phyloP scores from a whole-genome alignment of 169 alveolate genomes.

The Plasmodium cynomolgi region DNA sequence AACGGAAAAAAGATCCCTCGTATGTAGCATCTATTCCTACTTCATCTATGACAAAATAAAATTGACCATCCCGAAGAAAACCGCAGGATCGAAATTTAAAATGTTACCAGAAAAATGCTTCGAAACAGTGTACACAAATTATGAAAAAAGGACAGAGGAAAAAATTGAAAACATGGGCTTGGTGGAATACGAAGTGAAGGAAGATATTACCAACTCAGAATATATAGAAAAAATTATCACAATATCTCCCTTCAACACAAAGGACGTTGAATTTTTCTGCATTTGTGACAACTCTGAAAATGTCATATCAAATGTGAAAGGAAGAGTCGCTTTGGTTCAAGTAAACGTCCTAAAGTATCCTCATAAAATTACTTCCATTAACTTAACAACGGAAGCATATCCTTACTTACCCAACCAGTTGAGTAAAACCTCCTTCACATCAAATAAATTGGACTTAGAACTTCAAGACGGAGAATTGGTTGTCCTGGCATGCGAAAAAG shows the following conservation, averaged over 20 bases:
- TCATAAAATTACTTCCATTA: slow-evolving; percentile 27
- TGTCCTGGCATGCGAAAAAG: slow-evolving; percentile 48
- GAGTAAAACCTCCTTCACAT: not conserved
- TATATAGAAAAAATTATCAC: slow-evolving; percentile 22
- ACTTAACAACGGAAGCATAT: slow-evolving; percentile 24
- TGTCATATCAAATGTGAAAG: slow-evolving; percentile 33
- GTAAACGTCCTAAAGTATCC: slow-evolving; percentile 51
- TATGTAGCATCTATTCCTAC: slow-evolving; percentile 46
- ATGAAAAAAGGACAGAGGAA: slow-evolving; percentile 8
- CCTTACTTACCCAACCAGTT: slow-evolving; percentile 1
- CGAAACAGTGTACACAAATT: slow-evolving; percentile 33
- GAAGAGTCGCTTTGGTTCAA: slow-evolving; percentile 54
- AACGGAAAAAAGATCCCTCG: slow-evolving; percentile 27
- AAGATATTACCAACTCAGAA: slow-evolving; percentile 8
- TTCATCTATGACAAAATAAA: slow-evolving; percentile 63
- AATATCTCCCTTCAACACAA: slow-evolving; percentile 48
- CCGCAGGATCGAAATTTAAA: slow-evolving; percentile 8
- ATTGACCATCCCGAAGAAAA: slow-evolving; percentile 29
- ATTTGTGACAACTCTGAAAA: slow-evolving; percentile 51
- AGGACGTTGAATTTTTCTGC: slow-evolving; percentile 56
- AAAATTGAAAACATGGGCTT: slow-evolving; percentile 17
- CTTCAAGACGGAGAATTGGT: slow-evolving; percentile 34
- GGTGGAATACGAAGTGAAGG: slow-evolving; percentile 38
- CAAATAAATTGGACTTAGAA: slow-evolving; percentile 2
- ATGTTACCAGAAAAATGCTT: slow-evolving; percentile 51